Percentiles rank a stretch among this genome's conserved stretches.
These are phyloP conservation scores for Claviceps quebecensis DNA, from an alignment of 2,329 filamentous ascomycete genomes.

Conservation along the genomic window DNA sequence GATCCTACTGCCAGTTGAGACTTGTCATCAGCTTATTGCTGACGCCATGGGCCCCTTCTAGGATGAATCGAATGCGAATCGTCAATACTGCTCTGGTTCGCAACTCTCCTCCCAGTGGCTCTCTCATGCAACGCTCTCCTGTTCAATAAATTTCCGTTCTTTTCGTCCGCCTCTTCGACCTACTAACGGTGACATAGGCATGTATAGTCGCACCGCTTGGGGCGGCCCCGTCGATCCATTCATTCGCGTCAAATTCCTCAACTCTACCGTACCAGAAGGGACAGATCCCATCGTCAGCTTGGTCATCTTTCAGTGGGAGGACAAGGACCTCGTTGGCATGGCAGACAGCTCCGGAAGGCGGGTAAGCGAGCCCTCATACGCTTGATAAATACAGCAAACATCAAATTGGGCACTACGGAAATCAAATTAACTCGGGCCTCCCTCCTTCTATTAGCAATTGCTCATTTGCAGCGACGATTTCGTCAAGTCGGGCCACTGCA, in stretches of 20 bases:
- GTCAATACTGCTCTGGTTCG: slow-evolving; percentile 62
- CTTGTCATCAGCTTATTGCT: not conserved
- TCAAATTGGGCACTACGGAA: not conserved
- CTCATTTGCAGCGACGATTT: slow-evolving; percentile 61
- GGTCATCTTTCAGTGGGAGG: slow-evolving; percentile 88
- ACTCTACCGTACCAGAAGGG: slow-evolving; percentile 38
- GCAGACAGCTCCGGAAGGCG: slow-evolving; percentile 40
- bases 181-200: slow-evolving; percentile 38
- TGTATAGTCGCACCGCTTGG: slow-evolving; percentile 88
- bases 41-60: slow-evolving; percentile 23
- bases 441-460: slow-evolving; percentile 18
- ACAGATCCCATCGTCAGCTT: slow-evolving; percentile 67
- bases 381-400: not conserved
- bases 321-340: slow-evolving; percentile 65
- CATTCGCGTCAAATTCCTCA: slow-evolving; percentile 69
- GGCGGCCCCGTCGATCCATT: slow-evolving; percentile 78
- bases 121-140: too few relatives aligned
- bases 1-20: too few relatives aligned
- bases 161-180: slow-evolving; percentile 3
- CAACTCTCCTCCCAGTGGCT: too few relatives aligned
- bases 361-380: slow-evolving; percentile 27
- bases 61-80: slow-evolving; percentile 63
- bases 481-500: slow-evolving; percentile 58
- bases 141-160: not conserved
- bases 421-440: not conserved